phyloP scores from a whole-genome alignment of 2,329 filamentous ascomycete genomes.

The Colletotrichum echinochloae region DNA sequence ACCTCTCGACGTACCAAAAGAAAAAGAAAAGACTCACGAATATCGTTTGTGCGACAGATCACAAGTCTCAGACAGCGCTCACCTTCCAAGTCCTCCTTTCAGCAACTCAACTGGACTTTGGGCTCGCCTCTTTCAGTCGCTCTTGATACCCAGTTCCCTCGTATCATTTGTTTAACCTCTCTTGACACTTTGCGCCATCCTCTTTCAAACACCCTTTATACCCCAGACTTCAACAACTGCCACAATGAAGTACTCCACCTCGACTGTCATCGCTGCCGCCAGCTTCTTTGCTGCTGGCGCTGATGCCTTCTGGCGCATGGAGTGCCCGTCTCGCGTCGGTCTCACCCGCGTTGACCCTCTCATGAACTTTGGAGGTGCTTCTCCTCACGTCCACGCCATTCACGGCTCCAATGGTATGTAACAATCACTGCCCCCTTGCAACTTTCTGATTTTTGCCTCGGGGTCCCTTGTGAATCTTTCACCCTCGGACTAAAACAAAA shows the following conservation, averaged over 20 bases:
- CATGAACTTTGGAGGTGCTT: slow-evolving; percentile 69
- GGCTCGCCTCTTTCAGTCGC: slow-evolving; percentile 43
- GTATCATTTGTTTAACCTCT: slow-evolving; percentile 27
- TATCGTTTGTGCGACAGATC: too few species aligned
- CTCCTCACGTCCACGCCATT: slow-evolving; percentile 78
- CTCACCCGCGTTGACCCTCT: slow-evolving; percentile 83
- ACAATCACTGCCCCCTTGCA: neutral
- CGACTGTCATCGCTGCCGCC: neutral
- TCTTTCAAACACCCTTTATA: neutral
- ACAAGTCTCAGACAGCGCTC: neutral
- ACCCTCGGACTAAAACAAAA: slow-evolving; percentile 40
- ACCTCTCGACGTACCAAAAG: neutral
- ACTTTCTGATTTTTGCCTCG: neutral
- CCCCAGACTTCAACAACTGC: slow-evolving; percentile 41
- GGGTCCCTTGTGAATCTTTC: neutral
- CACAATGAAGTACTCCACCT: slow-evolving; percentile 30
- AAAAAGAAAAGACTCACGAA: slow-evolving; percentile 18
- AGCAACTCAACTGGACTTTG: too few species aligned
- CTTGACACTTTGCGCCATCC: neutral
- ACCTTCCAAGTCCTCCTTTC: neutral
- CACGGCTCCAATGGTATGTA: slow-evolving; percentile 81
- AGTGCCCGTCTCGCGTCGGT: slow-evolving; percentile 78
- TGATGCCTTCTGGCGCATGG: slow-evolving; percentile 89
- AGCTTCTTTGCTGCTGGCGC: slow-evolving; percentile 47
- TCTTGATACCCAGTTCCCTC: slow-evolving; percentile 30